Evolutionary conservation across 2,329 filamentous ascomycete species (phyloP).

Genomic region (Colletotrichum sp.): DNA sequence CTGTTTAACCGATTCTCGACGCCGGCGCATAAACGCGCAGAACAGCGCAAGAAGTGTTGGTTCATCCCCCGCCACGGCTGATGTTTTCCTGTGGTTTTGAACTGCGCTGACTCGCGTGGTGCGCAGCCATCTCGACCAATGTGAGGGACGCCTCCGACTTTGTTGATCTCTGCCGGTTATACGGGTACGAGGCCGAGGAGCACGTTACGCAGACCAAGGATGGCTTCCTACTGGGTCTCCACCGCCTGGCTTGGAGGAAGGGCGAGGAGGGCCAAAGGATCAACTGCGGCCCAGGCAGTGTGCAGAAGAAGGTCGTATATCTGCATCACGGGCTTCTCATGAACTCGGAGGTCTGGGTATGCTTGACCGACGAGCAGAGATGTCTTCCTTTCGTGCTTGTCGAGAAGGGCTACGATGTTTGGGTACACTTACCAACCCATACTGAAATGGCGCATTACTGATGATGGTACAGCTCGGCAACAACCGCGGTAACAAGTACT

Average conservation of each 20-base stretch:
- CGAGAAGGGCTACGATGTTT: slow-evolving; percentile 93
- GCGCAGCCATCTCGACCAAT: slow-evolving; percentile 72
- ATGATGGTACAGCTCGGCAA: slow-evolving; percentile 75
- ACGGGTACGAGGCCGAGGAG: slow-evolving; percentile 93
- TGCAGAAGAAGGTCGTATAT: slow-evolving; percentile 87
- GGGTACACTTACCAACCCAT: slow-evolving; percentile 60
- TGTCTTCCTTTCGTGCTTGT: slow-evolving; percentile 89
- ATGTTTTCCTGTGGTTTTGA: slow-evolving; percentile 25
- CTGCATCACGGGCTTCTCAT: slow-evolving; percentile 95
- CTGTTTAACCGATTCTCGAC: slow-evolving; percentile 82
- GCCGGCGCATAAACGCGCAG: slow-evolving; percentile 69
- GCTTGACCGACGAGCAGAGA: slow-evolving; percentile 82
- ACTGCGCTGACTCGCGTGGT: slow-evolving; percentile 54
- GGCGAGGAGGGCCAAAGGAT: slow-evolving; percentile 82
- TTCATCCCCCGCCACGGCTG: neutral
- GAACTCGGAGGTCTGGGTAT: slow-evolving; percentile 99
- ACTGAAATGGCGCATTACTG: slow-evolving; percentile 19
- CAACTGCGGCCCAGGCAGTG: slow-evolving; percentile 71
- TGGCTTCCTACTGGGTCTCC: slow-evolving; percentile 89
- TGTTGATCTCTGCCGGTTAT: slow-evolving; percentile 88
- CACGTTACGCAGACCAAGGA: slow-evolving; percentile 95
- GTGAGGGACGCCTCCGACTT: slow-evolving; percentile 91
- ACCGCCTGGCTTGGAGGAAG: slow-evolving; percentile 82
- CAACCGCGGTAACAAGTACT: slow-evolving; percentile 98
- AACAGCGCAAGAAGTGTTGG: slow-evolving; percentile 69